These are phyloP conservation scores for Bryum argenteum DNA, from an alignment of 225 moss, liverwort and hornwort genomes.

Conservation along the genomic window DNA sequence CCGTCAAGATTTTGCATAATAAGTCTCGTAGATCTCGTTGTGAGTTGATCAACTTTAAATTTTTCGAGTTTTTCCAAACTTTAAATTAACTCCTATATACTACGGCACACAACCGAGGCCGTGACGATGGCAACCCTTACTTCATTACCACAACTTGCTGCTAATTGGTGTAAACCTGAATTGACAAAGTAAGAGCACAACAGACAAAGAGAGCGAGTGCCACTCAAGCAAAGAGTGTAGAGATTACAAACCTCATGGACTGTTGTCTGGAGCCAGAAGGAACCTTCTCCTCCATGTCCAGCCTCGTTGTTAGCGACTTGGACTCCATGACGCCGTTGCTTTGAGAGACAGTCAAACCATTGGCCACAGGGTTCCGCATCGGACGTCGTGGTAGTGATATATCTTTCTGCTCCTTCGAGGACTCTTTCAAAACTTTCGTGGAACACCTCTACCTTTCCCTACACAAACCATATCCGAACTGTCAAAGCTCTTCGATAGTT, in stretches of 20 bases:
- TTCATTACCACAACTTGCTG: background rate
- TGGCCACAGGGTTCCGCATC: slow-evolving; percentile 35
- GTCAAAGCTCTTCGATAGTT: background rate
- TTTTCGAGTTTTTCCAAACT: no score
- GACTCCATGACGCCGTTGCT: slow-evolving; percentile 6
- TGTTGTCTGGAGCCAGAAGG: slow-evolving; percentile 30
- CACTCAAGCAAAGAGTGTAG: background rate
- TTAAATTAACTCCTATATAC: background rate
- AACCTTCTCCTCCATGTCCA: slow-evolving; percentile 22
- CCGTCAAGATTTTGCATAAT: background rate
- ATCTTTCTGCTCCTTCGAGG: slow-evolving; percentile 16
- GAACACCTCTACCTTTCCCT: background rate
- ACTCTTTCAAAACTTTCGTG: slow-evolving; percentile 31
- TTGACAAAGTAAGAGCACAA: background rate
- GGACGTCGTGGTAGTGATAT: background rate
- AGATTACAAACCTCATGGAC: slow-evolving; percentile 45
- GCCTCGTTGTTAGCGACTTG: slow-evolving; percentile 17
- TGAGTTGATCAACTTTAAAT: background rate
- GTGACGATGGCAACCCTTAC: background rate
- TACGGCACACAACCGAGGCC: background rate
- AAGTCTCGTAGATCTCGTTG: background rate
- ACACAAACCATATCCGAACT: background rate
- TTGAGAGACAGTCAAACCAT: slow-evolving; percentile 13
- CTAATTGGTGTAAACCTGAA: background rate
- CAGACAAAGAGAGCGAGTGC: background rate